A percentile compares a stretch with the other conserved stretches of the same genome.
Evolutionary conservation across 768 basidiomycete genomes (phyloP).

Genomic region (Psilocybe sp.): DNA sequence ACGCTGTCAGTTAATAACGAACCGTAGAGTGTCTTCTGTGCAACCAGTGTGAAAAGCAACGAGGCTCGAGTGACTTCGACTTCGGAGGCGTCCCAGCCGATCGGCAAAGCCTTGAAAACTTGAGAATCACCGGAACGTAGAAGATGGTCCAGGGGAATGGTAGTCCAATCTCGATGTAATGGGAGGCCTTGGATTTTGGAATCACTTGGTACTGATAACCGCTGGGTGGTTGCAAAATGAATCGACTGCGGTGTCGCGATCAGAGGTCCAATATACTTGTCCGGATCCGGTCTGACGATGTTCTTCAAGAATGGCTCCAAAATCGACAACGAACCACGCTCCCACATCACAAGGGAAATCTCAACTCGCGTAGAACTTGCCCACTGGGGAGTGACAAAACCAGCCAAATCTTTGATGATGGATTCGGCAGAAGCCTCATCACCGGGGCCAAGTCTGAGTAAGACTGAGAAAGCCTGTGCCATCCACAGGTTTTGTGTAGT

Average conservation of each 20-base stretch:
- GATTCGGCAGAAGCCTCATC: slow-evolving; percentile 61
- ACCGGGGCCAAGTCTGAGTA: slow-evolving; percentile 61
- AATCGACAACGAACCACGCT: slow-evolving; percentile 44
- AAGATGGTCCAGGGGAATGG: slow-evolving; percentile 72
- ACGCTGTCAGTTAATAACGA: slow-evolving; percentile 41
- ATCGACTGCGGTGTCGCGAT: slow-evolving; percentile 54
- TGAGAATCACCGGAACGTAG: slow-evolving; percentile 70
- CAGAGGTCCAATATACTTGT: slow-evolving; percentile 49
- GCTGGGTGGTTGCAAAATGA: slow-evolving; percentile 52
- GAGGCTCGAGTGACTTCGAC: slow-evolving; percentile 70
- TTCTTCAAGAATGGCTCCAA: slow-evolving; percentile 62
- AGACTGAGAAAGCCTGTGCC: slow-evolving; percentile 58
- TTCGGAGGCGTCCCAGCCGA: slow-evolving; percentile 77
- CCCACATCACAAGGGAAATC: slow-evolving; percentile 43
- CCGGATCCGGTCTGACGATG: slow-evolving; percentile 37
- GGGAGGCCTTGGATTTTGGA: slow-evolving; percentile 40
- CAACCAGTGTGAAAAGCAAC: slow-evolving; percentile 55
- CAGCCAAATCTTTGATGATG: slow-evolving; percentile 38
- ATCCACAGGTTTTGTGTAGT: slow-evolving; percentile 62
- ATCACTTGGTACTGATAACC: slow-evolving; percentile 29
- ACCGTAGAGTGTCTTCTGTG: slow-evolving; percentile 40
- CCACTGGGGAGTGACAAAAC: slow-evolving; percentile 39
- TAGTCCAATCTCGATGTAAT: slow-evolving; percentile 60
- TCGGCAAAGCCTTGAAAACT: slow-evolving; percentile 67
- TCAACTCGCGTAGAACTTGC: slow-evolving; percentile 31